Percentiles rank a stretch among this genome's conserved stretches.
Conservation (phyloP, 2,329 filamentous ascomycete species). For the Setomelanomma holmii region DNA sequence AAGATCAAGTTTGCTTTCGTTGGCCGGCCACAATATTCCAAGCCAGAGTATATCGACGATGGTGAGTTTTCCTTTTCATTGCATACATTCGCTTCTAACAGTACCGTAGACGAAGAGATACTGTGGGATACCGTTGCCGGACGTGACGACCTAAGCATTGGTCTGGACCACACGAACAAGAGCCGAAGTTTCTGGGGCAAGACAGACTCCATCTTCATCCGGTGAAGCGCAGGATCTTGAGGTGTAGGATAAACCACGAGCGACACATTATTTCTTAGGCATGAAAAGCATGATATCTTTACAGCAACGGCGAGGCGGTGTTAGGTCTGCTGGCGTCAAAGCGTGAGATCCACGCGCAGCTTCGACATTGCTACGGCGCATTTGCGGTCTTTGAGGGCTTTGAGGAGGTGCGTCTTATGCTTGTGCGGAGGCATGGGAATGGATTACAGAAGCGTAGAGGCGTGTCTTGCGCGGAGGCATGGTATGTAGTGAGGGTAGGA, state of each 20-base stretch:
- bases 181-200: slow-evolving; percentile 65
- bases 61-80: slow-evolving; percentile 66
- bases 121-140: slow-evolving; percentile 51
- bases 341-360: neutral
- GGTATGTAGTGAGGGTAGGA: neutral
- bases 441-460: neutral
- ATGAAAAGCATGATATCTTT: slow-evolving; percentile 11
- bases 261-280: slow-evolving; percentile 7
- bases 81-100: slow-evolving; percentile 12
- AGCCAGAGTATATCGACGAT: slow-evolving; percentile 83
- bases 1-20: slow-evolving; percentile 93
- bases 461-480: neutral
- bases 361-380: slow-evolving; percentile 12
- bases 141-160: slow-evolving; percentile 52
- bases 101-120: slow-evolving; percentile 50
- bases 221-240: slow-evolving; percentile 36
- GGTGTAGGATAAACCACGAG: slow-evolving; percentile 33
- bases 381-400: neutral
- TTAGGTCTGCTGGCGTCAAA: slow-evolving; percentile 9
- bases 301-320: slow-evolving; percentile 8
- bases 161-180: slow-evolving; percentile 70
- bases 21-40: slow-evolving; percentile 72
- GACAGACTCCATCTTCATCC: slow-evolving; percentile 70
- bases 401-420: neutral
- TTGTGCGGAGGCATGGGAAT: neutral